Percentiles rank a stretch among this genome's conserved stretches.
Evolutionary conservation across 139 green algal species (phyloP).

Genomic region (Chlamydomonas incerta): DNA sequence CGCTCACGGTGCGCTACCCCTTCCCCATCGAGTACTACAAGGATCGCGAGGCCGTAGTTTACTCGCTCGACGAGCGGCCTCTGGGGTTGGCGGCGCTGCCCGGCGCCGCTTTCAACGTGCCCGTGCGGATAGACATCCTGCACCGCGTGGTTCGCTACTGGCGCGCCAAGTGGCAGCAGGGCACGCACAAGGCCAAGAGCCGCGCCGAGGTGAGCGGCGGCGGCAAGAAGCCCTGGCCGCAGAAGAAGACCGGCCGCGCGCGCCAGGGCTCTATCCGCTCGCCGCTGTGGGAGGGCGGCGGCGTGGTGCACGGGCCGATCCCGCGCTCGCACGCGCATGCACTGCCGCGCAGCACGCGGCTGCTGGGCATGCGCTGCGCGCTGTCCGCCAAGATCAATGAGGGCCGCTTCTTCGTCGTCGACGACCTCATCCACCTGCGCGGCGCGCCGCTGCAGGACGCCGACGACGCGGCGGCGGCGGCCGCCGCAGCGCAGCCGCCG

Average conservation of each 20-base stretch:
- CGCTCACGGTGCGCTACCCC: slow-evolving; percentile 50
- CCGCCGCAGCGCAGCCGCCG: neutral
- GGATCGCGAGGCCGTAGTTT: slow-evolving; percentile 44
- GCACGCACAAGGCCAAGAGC: slow-evolving; percentile 83
- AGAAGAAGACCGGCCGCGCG: slow-evolving; percentile 95
- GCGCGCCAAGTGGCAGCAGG: slow-evolving; percentile 87
- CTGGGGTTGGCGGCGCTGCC: slow-evolving; percentile 41
- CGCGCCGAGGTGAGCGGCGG: slow-evolving; percentile 88
- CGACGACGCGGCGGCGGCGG: neutral
- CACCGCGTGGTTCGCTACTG: slow-evolving; percentile 91
- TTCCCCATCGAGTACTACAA: slow-evolving; percentile 41
- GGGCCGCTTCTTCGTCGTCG: slow-evolving; percentile 81
- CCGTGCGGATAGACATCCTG: slow-evolving; percentile 87
- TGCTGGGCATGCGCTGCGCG: slow-evolving; percentile 86
- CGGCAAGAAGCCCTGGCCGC: slow-evolving; percentile 93
- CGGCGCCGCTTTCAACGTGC: slow-evolving; percentile 68
- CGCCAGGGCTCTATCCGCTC: slow-evolving; percentile 86
- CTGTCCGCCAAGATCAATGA: slow-evolving; percentile 87
- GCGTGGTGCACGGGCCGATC: slow-evolving; percentile 79
- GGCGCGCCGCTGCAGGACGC: neutral
- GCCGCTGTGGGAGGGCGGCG: slow-evolving; percentile 86
- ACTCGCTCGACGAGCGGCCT: slow-evolving; percentile 42
- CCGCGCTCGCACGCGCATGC: slow-evolving; percentile 79
- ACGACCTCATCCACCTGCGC: slow-evolving; percentile 63
- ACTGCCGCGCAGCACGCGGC: slow-evolving; percentile 58